A percentile compares a stretch with the other conserved stretches of the same genome.
These are phyloP conservation scores for Linnemannia schmuckeri DNA, from an alignment of 192 early-diverging fungal genomes.

Conservation along the genomic window DNA sequence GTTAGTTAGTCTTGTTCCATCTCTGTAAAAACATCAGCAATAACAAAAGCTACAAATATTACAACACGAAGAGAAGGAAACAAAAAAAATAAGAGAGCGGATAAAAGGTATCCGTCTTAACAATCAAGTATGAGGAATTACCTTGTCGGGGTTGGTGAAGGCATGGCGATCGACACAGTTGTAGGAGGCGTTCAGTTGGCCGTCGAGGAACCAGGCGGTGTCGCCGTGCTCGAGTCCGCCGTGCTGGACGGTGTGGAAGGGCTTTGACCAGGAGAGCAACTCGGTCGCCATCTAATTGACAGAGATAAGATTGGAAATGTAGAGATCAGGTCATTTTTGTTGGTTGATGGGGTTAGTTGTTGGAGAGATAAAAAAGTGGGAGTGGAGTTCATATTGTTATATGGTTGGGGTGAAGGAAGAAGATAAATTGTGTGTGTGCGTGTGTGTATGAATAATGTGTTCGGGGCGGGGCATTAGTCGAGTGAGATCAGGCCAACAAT, in stretches of 20 bases:
- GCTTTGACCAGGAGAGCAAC: conserved; percentile 84
- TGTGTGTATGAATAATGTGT: neutral
- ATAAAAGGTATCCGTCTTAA: conserved; percentile 30
- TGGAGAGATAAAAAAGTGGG: neutral
- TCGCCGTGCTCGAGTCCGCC: conserved; percentile 89
- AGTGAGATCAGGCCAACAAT: conserved; percentile 4
- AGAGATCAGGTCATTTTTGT: neutral
- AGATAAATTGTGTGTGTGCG: neutral
- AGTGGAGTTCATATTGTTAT: neutral
- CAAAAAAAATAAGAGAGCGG: neutral
- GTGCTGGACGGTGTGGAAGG: conserved; percentile 77
- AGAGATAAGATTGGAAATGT: neutral
- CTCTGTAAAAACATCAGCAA: too few species aligned
- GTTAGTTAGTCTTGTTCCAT: too few species aligned
- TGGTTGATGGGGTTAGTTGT: neutral
- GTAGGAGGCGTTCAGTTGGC: conserved; percentile 92
- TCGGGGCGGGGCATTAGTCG: neutral
- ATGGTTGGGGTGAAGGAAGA: neutral
- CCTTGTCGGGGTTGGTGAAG: conserved; percentile 76
- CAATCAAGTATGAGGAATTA: conserved; percentile 17
- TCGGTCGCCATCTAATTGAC: conserved; percentile 74
- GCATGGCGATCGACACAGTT: conserved; percentile 98
- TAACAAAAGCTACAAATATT: too few species aligned
- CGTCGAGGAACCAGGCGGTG: conserved; percentile 94
- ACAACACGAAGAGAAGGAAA: neutral